These are phyloP conservation scores for Sphagnurus paluster DNA, from an alignment of 1,284 basidiomycete species.

Conservation along the genomic window DNA sequence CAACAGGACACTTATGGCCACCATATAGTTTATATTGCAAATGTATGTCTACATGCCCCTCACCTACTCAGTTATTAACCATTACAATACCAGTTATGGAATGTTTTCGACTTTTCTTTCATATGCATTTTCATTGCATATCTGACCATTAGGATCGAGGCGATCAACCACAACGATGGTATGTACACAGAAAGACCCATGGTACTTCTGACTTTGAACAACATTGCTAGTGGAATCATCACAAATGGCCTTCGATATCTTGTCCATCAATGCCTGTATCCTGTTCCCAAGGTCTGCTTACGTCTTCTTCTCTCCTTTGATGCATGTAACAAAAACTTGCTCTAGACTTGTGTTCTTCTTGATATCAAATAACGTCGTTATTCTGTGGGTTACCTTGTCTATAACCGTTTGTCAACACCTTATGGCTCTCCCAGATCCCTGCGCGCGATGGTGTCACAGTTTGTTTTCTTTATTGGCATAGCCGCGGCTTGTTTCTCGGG, in stretches of 20 bases:
- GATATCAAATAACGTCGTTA: slow-evolving; percentile 80
- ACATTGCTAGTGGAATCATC: slow-evolving; percentile 49
- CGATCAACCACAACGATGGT: slow-evolving; percentile 60
- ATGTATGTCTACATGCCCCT: slow-evolving; percentile 43
- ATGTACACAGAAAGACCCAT: slow-evolving; percentile 18
- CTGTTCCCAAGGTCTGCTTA: slow-evolving; percentile 83
- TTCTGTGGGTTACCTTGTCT: slow-evolving; percentile 55
- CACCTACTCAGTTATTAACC: background rate
- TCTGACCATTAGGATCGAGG: slow-evolving; percentile 64
- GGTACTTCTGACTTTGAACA: slow-evolving; percentile 2
- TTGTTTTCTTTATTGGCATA: slow-evolving; percentile 83
- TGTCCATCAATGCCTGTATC: slow-evolving; percentile 85
- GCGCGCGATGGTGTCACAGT: slow-evolving; percentile 76
- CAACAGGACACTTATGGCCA: slow-evolving; percentile 2
- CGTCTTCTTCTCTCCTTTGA: too few species aligned
- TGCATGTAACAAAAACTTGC: too few species aligned
- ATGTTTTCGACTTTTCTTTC: slow-evolving; percentile 82
- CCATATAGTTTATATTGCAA: slow-evolving; percentile 74
- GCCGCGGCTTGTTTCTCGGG: slow-evolving; percentile 87
- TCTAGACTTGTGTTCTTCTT: slow-evolving; percentile 80
- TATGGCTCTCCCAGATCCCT: slow-evolving; percentile 50
- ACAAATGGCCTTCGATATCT: slow-evolving; percentile 77
- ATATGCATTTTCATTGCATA: slow-evolving; percentile 74
- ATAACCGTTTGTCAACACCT: background rate
- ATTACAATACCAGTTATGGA: slow-evolving; percentile 66